A percentile compares a stretch with the other conserved stretches of the same genome.
Evolutionary conservation across 2,329 filamentous ascomycete species (phyloP).

Genomic region (Setomelanomma holmii): DNA sequence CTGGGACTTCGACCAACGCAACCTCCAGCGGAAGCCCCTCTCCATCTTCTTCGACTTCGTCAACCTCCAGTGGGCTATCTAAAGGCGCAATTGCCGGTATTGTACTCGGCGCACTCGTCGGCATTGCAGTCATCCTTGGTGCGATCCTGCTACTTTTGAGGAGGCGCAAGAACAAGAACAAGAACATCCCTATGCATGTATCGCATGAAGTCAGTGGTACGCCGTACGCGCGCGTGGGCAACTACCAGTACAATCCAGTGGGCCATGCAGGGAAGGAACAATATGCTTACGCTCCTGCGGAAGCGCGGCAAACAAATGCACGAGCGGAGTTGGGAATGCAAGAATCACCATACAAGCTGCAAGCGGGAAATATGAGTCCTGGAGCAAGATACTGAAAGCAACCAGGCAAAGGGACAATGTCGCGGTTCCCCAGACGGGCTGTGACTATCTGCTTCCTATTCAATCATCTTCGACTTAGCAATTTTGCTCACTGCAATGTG

Average conservation of each 20-base stretch:
- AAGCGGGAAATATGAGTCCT: not conserved
- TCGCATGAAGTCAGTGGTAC: not conserved
- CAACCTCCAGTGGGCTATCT: constrained; percentile 10
- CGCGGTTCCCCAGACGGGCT: too few species aligned
- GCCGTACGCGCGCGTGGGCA: not conserved
- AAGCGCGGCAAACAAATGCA: not conserved
- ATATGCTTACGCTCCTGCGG: not conserved
- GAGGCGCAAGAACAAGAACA: constrained; percentile 15
- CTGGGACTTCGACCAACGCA: not conserved
- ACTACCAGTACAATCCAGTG: not conserved
- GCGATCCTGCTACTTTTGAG: constrained; percentile 22
- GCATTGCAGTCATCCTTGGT: constrained; percentile 17
- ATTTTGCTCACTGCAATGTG: not conserved
- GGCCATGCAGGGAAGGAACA: not conserved
- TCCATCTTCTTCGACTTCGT: constrained; percentile 1
- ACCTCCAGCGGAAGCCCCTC: constrained; percentile 1
- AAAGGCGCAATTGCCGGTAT: constrained; percentile 25
- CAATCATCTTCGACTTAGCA: too few species aligned
- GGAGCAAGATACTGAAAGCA: too few species aligned
- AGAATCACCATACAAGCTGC: not conserved
- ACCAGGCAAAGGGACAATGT: too few species aligned
- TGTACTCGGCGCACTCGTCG: constrained; percentile 21
- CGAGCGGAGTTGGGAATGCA: not conserved
- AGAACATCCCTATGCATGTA: not conserved
- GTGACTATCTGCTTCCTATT: too few species aligned